A percentile compares a stretch with the other conserved stretches of the same genome.
Conservation (phyloP, 176 grass and related monocot species). For the Canna indica region DNA sequence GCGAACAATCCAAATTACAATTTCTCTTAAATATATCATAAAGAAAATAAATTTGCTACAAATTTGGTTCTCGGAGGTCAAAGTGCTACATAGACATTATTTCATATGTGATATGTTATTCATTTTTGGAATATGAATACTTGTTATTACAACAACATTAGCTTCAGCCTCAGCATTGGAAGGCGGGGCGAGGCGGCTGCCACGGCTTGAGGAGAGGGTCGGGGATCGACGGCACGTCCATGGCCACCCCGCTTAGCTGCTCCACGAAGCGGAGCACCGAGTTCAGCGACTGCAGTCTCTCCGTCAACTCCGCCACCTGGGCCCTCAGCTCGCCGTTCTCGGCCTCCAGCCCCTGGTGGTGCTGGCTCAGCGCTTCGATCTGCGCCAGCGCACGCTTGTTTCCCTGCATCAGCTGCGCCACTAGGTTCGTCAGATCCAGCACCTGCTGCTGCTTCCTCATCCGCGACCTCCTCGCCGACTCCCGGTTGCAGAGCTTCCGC, state of each 20-base stretch:
- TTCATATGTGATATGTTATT: no score
- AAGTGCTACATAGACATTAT: no score
- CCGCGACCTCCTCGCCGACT: conserved; percentile 79
- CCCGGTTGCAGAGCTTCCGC: conserved; percentile 81
- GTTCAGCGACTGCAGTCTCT: conserved; percentile 67
- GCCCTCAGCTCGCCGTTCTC: conserved; percentile 59
- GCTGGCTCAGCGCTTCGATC: conserved; percentile 31
- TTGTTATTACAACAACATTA: no score
- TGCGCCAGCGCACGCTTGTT: conserved; percentile 45
- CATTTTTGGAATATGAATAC: no score
- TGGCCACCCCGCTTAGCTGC: conserved; percentile 70
- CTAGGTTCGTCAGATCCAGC: conserved; percentile 68
- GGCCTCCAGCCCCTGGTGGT: conserved; percentile 40
- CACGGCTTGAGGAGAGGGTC: no score
- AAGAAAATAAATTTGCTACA: no score
- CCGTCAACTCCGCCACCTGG: conserved; percentile 47
- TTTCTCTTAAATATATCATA: no score
- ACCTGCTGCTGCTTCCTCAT: conserved; percentile 88
- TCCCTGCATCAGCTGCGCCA: conserved; percentile 50
- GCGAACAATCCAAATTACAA: no score
- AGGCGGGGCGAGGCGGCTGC: no score
- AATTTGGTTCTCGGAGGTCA: no score
- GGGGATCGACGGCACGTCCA: conserved; percentile 68
- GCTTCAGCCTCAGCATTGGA: no score
- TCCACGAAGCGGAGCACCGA: conserved; percentile 58